Evolutionary conservation across 2,329 filamentous ascomycete species (phyloP).

Genomic region (Verticillium klebahnii): DNA sequence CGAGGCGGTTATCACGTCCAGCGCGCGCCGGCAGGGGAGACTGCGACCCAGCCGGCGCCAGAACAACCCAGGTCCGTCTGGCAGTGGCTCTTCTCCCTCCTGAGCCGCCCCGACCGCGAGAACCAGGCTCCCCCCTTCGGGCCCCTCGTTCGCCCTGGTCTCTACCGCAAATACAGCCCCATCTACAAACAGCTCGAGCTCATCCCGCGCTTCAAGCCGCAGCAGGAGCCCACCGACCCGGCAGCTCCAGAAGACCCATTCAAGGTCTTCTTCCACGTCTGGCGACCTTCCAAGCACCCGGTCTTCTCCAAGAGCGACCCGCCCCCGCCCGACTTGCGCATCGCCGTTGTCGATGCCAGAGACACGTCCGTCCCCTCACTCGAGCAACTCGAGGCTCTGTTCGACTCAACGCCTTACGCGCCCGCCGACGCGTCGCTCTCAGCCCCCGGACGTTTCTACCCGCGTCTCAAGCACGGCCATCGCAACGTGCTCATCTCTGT

Average conservation of each 20-base stretch:
- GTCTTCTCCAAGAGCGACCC: conserved; percentile 77
- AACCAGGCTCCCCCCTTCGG: conserved; percentile 35
- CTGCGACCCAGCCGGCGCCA: conserved; percentile 14
- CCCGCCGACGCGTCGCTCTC: conserved; percentile 25
- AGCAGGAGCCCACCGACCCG: conserved; percentile 19
- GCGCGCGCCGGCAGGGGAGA: conserved; percentile 49
- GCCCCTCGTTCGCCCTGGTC: conserved; percentile 56
- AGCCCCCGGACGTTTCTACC: conserved; percentile 57
- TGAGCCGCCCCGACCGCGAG: conserved; percentile 23
- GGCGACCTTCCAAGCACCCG: conserved; percentile 59
- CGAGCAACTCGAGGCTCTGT: conserved; percentile 63
- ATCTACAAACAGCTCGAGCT: conserved; percentile 75
- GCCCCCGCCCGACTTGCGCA: conserved; percentile 74
- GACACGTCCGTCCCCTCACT: conserved; percentile 68
- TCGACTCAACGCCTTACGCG: conserved; percentile 69
- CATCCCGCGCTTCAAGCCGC: conserved; percentile 65
- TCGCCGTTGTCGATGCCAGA: conserved; percentile 76
- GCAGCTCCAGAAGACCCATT: conserved; percentile 49
- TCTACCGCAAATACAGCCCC: conserved; percentile 61
- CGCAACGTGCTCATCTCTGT: conserved; percentile 82
- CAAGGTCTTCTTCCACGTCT: conserved; percentile 74
- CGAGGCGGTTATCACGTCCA: conserved; percentile 77
- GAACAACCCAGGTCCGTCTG: conserved; percentile 29
- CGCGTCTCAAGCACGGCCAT: conserved; percentile 77
- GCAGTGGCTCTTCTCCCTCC: conserved; percentile 50